Evolutionary conservation across 495 filamentous ascomycete genomes (phyloP).

Genomic region (Aspergillus nidulans): DNA sequence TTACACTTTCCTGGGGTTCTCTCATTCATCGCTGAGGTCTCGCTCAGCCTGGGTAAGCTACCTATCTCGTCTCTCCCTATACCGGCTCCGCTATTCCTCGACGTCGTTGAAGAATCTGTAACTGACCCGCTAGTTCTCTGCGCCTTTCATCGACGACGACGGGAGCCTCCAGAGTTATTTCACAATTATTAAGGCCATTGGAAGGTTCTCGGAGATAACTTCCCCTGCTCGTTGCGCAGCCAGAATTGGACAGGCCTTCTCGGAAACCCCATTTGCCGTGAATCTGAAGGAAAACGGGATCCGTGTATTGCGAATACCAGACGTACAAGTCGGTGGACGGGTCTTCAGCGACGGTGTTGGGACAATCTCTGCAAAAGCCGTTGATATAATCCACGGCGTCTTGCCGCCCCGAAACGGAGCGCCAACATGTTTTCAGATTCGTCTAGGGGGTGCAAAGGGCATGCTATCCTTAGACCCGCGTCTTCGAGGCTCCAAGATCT

Average conservation of each 20-base stretch:
- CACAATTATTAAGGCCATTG: conserved; percentile 56
- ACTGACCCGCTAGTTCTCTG: conserved; percentile 48
- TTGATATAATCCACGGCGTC: conserved; percentile 31
- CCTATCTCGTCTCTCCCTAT: background rate
- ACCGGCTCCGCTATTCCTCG: too few species aligned
- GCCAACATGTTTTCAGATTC: conserved; percentile 60
- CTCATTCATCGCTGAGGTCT: conserved; percentile 67
- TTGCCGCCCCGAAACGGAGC: conserved; percentile 27
- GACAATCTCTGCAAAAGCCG: conserved; percentile 56
- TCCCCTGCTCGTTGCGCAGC: conserved; percentile 74
- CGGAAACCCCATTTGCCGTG: conserved; percentile 60
- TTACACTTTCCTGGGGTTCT: conserved; percentile 74
- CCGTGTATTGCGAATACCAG: conserved; percentile 27
- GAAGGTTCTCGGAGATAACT: conserved; percentile 58
- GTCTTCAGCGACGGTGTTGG: conserved; percentile 78
- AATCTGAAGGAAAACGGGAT: conserved; percentile 17
- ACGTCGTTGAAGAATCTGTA: too few species aligned
- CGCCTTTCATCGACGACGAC: conserved; percentile 55
- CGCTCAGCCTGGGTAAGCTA: conserved; percentile 53
- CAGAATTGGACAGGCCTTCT: conserved; percentile 78
- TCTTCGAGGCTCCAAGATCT: conserved; percentile 50
- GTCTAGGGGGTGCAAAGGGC: conserved; percentile 60
- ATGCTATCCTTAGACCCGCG: conserved; percentile 63
- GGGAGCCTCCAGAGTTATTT: conserved; percentile 34
- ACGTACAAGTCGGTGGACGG: conserved; percentile 39